Percentiles rank a stretch among this genome's conserved stretches.
phyloP scores from a whole-genome alignment of 805 yeast species.

The Pichia californica region DNA sequence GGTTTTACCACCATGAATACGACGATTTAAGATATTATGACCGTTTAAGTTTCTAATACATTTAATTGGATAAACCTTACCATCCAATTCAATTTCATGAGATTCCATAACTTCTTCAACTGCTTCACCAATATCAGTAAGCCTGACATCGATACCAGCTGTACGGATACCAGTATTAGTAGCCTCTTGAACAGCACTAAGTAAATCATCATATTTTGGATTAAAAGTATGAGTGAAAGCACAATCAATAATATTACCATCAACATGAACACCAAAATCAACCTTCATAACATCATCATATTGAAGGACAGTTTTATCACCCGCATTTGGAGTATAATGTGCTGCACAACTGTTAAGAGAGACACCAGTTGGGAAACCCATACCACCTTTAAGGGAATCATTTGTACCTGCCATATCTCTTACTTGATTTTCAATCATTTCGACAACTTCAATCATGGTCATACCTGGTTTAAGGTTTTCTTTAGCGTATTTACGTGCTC shows the following conservation, averaged over 20 bases:
- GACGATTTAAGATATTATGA: conserved; percentile 79
- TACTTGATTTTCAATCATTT: conserved; percentile 78
- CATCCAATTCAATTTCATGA: conserved; percentile 86
- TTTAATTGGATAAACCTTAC: conserved; percentile 77
- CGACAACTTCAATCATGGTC: conserved; percentile 86
- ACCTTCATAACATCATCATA: conserved; percentile 95
- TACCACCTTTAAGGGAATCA: conserved; percentile 69
- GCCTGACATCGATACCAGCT: conserved; percentile 92
- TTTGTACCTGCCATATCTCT: conserved; percentile 58
- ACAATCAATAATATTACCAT: conserved; percentile 89
- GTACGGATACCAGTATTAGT: conserved; percentile 89
- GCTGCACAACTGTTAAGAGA: conserved; percentile 94
- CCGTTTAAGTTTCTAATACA: conserved; percentile 92
- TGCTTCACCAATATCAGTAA: conserved; percentile 93
- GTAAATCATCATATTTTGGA: conserved; percentile 69
- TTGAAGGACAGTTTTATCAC: conserved; percentile 73
- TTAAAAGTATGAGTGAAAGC: conserved; percentile 92
- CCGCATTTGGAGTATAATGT: conserved; percentile 95
- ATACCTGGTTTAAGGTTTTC: conserved; percentile 80
- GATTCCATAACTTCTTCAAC: conserved; percentile 97
- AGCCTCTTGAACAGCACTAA: conserved; percentile 85
- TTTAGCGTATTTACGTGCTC: conserved; percentile 78
- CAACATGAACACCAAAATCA: conserved; percentile 93
- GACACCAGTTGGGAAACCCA: conserved; percentile 98
- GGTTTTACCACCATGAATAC: conserved; percentile 90